These are phyloP conservation scores for Aquilaria yunnanensis DNA, from an alignment of 345 rosid genomes.

Conservation along the genomic window DNA sequence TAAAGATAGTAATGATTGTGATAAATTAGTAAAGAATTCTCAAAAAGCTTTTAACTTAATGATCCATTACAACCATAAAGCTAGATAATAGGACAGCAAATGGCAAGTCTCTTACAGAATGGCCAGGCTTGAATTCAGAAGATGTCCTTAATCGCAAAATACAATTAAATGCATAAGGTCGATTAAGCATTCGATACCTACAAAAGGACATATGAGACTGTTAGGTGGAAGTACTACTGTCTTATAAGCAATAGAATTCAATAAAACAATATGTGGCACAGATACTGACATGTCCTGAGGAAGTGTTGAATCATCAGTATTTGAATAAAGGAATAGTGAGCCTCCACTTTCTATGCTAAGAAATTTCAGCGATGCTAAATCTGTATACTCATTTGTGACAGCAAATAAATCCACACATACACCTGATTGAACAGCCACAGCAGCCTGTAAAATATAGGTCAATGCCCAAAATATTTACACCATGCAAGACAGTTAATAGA, in stretches of 20 bases:
- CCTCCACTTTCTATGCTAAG: slow-evolving; percentile 99
- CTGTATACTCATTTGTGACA: slow-evolving; percentile 96
- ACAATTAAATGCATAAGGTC: slow-evolving; percentile 95
- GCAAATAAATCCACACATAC: slow-evolving; percentile 94
- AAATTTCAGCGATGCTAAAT: slow-evolving; percentile 94
- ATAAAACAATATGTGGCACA: neutral
- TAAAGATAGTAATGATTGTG: slow-evolving; percentile 1
- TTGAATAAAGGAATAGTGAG: slow-evolving; percentile 74
- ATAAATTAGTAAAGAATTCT: neutral
- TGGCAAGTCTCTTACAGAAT: slow-evolving; percentile 54
- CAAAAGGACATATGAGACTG: slow-evolving; percentile 7
- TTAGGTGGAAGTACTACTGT: slow-evolving; percentile 3
- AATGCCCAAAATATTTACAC: slow-evolving; percentile 18
- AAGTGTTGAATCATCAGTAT: slow-evolving; percentile 93
- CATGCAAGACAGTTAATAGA: neutral
- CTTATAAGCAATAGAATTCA: neutral
- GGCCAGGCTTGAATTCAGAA: slow-evolving; percentile 82
- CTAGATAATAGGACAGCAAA: neutral
- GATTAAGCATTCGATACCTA: slow-evolving; percentile 90
- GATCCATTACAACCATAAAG: neutral
- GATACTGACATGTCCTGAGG: slow-evolving; percentile 98
- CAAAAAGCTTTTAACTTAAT: neutral
- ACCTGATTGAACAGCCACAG: slow-evolving; percentile 97
- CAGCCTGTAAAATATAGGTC: slow-evolving; percentile 65
- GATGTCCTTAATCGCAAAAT: slow-evolving; percentile 88